Percentiles rank a stretch among this genome's conserved stretches.
Conservation (phyloP, 1,139 yeast genomes). For the Saccharomycopsis hybrid region DNA sequence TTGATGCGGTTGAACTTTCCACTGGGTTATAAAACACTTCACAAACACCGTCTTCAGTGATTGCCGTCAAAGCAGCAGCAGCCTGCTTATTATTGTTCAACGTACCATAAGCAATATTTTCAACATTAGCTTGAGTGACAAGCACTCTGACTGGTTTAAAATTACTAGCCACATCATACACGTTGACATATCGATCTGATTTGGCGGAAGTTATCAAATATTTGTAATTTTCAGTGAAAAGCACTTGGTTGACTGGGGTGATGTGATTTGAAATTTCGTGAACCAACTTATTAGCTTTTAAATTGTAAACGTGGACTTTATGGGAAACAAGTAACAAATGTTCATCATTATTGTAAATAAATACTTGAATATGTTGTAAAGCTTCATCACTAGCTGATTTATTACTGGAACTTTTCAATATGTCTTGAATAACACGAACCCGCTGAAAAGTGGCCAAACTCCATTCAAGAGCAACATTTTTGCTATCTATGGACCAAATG, state of each 20-base stretch:
- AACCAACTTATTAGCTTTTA: conserved; percentile 31
- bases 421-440: background rate
- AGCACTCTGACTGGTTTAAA: conserved; percentile 41
- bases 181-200: conserved; percentile 73
- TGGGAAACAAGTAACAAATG: conserved; percentile 60
- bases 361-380: conserved; percentile 27
- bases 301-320: conserved; percentile 47
- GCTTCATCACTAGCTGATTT: conserved; percentile 7
- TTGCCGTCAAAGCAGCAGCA: conserved; percentile 38
- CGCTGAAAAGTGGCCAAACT: conserved; percentile 29
- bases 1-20: conserved; percentile 21
- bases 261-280: conserved; percentile 69
- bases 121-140: conserved; percentile 60
- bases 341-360: conserved; percentile 32
- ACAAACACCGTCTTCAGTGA: conserved; percentile 62
- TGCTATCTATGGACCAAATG: conserved; percentile 60
- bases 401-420: conserved; percentile 1
- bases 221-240: conserved; percentile 36
- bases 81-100: conserved; percentile 30
- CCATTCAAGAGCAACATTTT: conserved; percentile 62
- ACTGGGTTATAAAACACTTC: conserved; percentile 61
- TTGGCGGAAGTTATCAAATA: conserved; percentile 61
- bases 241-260: conserved; percentile 49
- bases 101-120: conserved; percentile 36
- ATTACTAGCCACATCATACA: conserved; percentile 45